Evolutionary conservation across 2,329 filamentous ascomycete genomes (phyloP).

Genomic region (Phialemonium atrogriseum): DNA sequence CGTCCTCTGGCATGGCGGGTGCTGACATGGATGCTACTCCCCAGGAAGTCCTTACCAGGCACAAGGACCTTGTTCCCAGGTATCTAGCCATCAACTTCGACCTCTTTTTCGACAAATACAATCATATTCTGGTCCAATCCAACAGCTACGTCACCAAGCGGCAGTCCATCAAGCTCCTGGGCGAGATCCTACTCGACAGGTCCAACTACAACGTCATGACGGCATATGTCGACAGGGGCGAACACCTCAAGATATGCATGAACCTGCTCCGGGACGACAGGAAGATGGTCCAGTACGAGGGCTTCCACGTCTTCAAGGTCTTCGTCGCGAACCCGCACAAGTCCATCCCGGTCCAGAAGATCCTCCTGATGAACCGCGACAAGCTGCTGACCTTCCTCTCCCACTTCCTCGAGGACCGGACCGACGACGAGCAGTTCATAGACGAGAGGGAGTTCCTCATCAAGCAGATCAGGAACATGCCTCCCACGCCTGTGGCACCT

Average conservation of each 20-base stretch:
- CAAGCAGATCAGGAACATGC: slow-evolving; percentile 76
- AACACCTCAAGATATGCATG: slow-evolving; percentile 98
- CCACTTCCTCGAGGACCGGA: slow-evolving; percentile 87
- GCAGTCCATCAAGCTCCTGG: slow-evolving; percentile 94
- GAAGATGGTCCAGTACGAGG: slow-evolving; percentile 99
- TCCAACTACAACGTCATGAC: slow-evolving; percentile 99
- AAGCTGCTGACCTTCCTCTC: slow-evolving; percentile 83
- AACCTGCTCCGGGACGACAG: slow-evolving; percentile 90
- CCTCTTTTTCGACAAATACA: slow-evolving; percentile 87
- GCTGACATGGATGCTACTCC: not conserved
- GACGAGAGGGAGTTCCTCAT: slow-evolving; percentile 97
- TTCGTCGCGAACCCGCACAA: slow-evolving; percentile 99
- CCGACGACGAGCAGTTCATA: slow-evolving; percentile 96
- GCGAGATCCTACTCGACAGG: slow-evolving; percentile 87
- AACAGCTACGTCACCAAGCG: slow-evolving; percentile 96
- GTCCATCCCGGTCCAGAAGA: slow-evolving; percentile 89
- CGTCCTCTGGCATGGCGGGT: not conserved
- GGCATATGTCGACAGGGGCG: slow-evolving; percentile 86
- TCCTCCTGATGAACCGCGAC: slow-evolving; percentile 92
- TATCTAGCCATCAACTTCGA: slow-evolving; percentile 89
- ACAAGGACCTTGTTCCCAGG: slow-evolving; percentile 82
- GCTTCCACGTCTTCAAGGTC: slow-evolving; percentile 99
- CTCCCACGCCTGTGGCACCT: slow-evolving; percentile 45
- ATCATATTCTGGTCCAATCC: slow-evolving; percentile 77
- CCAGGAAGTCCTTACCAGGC: slow-evolving; percentile 86